Base-by-base conservation (phyloP, 2,329 filamentous ascomycete species). In the Fusarium sp. region DNA sequence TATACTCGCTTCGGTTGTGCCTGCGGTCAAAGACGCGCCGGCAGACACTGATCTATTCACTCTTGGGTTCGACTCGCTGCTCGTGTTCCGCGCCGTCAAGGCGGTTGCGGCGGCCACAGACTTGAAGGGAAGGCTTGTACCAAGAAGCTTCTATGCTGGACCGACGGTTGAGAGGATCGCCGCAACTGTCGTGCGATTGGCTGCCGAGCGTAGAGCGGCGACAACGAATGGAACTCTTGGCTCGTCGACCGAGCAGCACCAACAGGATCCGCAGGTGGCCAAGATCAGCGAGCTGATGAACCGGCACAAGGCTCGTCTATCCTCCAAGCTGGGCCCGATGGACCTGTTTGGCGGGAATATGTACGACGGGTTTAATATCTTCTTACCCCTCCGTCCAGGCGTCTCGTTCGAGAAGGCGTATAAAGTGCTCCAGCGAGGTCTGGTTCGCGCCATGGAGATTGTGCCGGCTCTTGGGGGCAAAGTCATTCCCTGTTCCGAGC, bases 381-480 rank as follows among this genome's bases (percentile, higher is more conserved):
- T 78, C 72, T 76, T 82, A n/a, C 72, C 81, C 0, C 68, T 82
- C 0, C 70, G 46, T 0, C 53, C 71, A 7, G 77, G 64, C 0
- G 67, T 71, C 13, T 61, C 28, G 7, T 79, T 76, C 31, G 66
- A 79, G 34, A 53, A 78, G 6, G 75, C 70, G 0, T 82, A 81
- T 47, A 55, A 54, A 0, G 75, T 73, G 15, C 60, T 82, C 7
- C 79, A 80, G 51, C 62, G 72, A 3, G 81, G 81, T 2, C 76
- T 82, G 6, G 70, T 71, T 15, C 76, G 76, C 23, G 78, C 79
- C 4, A 70, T 82, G 3, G 71, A 78, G 2, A 62, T 81, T 54
- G 78, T 82, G 13, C 79, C 81, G 7, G 79, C 73, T n/a, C 75
- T 83, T 0, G 72, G 73, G 1, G 81, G 81, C n/a, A 78, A 75